Base-by-base conservation (phyloP, 176 grass and related monocot species). In the Microstegium vimineum region DNA sequence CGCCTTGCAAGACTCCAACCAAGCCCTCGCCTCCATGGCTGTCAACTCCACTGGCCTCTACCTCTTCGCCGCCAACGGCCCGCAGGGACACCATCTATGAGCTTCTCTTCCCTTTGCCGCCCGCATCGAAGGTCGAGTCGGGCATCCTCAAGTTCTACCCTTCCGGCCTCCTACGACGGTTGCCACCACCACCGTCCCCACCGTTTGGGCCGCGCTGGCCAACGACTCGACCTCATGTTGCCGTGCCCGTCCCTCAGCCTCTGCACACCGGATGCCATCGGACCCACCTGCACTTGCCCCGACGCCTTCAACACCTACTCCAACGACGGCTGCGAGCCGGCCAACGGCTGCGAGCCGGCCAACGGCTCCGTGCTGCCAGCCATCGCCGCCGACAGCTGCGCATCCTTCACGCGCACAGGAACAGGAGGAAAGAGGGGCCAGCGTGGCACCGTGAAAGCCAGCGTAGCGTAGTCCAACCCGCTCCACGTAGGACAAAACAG, bases 41-140 rank as follows among this genome's bases (percentile, higher is more conserved):
- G 47, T 87, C 51, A 97, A 94, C 79, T 73, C 70, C 51, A 83
- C 95, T 11, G 92, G 90, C 43, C 32, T 97, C 62, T 92, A 73
- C 83, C 90, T 97, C 70, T 79, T 89, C 46, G 84, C 88, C 38
- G 82, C 71, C 47, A 87, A 86, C 73, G 80, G 34, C n/a, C n/a
- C n/a, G n/a, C 16, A 33, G 63, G 35, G 89, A 87, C 60, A 77
- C 65, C 1, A 76, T 91, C 17, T 89, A 85, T 84, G 66, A 37
- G 71, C 25, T 92, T 22, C 75, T 52, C 36, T 92, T 91, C 67
- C 16, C 83, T 31, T 42, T 72, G 2, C n/a, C n/a, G n/a, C n/a
- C n/a, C n/a, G 15, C 63, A 8, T 10, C 41, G 0, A 30, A 71
- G 27, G 34, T 45, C 88, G n/a, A n/a, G 32, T 41, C 88, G 17